These are phyloP conservation scores for Phlegmacium glaucopus DNA, from an alignment of 768 basidiomycete species.

Conservation along the genomic window DNA sequence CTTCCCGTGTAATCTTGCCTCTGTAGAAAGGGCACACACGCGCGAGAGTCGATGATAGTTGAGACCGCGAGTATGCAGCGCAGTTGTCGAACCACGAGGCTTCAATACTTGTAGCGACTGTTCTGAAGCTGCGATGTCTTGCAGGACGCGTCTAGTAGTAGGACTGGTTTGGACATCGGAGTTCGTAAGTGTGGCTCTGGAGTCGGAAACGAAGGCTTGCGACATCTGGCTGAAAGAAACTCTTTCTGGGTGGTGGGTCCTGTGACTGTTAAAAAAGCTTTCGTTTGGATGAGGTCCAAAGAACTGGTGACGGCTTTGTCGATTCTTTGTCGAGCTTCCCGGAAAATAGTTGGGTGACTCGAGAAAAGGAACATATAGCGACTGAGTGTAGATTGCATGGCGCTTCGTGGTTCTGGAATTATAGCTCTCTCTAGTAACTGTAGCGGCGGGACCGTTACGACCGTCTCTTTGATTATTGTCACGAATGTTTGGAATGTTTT, in stretches of 20 bases:
- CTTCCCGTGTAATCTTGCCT: neutral
- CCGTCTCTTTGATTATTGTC: neutral
- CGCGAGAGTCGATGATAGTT: neutral
- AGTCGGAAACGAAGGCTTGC: no score
- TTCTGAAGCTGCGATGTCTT: neutral
- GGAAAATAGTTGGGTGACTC: conserved; percentile 9
- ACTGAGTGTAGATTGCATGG: conserved; percentile 36
- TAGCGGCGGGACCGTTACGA: neutral
- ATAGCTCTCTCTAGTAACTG: conserved; percentile 9
- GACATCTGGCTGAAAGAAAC: no score
- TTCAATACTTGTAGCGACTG: neutral
- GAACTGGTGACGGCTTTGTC: no score
- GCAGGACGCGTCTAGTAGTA: neutral
- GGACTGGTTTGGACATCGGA: no score
- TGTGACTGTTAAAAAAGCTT: no score
- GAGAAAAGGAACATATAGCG: conserved; percentile 23
- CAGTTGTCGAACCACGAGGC: neutral
- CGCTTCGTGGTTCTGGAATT: conserved; percentile 24
- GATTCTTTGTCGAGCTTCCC: no score
- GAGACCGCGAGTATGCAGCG: neutral
- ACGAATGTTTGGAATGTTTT: neutral
- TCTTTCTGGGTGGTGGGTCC: no score
- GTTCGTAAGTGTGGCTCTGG: no score
- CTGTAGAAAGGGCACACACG: neutral
- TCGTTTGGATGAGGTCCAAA: no score